Base-by-base conservation (phyloP, 768 basidiomycete genomes). In the Vararia minispora region DNA sequence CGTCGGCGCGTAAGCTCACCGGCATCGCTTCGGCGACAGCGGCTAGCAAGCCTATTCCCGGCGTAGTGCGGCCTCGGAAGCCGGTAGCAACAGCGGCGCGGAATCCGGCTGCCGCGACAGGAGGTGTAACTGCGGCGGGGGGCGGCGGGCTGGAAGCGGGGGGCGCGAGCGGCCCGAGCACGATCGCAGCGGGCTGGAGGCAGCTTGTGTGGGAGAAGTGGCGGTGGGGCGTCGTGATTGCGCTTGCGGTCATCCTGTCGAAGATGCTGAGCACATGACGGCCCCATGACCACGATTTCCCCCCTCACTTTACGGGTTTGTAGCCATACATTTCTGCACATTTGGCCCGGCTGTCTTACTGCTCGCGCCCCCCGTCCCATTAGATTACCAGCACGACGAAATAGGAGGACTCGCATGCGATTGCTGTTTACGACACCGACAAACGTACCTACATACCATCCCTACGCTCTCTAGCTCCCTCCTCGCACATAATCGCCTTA, bases 171-270 rank as follows among this genome's bases (percentile, higher is more conserved):
- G n/a, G 31, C 39, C 29, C 28, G n/a, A n/a, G n/a, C n/a, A n/a
- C n/a, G n/a, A n/a, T n/a, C n/a, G 60, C 69, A n/a, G 59, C 69
- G 3, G 65, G 69, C 3, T 76, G 76, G 73, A 69, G 78, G 34
- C 68, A 73, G 43, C 57, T 86, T 23, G 52, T 88, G 8, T 82
- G 74, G 73, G 82, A 88, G 55, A 86, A 86, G 53, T 89, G 85
- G 85, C 66, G 82, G 43, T 81, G 83, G 74, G 86, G 84, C 16
- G 68, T 80, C 12, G 54, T 89, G 43, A 79, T 88, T 40, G 80
- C 76, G 5, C 57, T 89, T 32, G 85, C 85, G 1, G 76, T 88
- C 16, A 58, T 88, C 35, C 74, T 89, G 9, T 86, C 84, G 23
- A 70, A 81, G 46, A 66, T 88, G 46, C 81, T 83, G 20, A 72